A percentile compares a stretch with the other conserved stretches of the same genome.
Conservation (phyloP, 768 basidiomycete genomes). For the Tricholoma sp. region DNA sequence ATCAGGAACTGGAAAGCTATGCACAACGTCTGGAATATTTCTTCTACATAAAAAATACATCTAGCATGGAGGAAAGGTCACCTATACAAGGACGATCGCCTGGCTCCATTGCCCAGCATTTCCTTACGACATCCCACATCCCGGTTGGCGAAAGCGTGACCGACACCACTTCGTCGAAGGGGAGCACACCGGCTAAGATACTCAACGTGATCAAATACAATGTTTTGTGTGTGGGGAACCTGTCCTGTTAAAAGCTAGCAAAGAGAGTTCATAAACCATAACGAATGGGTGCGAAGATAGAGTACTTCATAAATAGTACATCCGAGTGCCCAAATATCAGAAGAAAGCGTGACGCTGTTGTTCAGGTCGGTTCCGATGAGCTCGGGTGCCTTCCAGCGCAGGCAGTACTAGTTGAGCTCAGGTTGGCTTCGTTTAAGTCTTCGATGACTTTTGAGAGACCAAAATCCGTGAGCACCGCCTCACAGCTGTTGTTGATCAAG, state of each 20-base stretch:
- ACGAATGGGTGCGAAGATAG: too few species aligned
- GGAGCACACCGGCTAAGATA: background rate
- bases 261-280: too few species aligned
- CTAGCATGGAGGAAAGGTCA: too few species aligned
- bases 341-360: conserved; percentile 17
- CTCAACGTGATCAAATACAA: background rate
- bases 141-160: background rate
- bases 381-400: conserved; percentile 31
- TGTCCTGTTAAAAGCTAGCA: conserved; percentile 9
- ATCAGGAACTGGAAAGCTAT: too few species aligned
- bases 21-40: too few species aligned
- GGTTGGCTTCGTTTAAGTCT: conserved; percentile 19
- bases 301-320: conserved; percentile 30
- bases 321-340: conserved; percentile 32
- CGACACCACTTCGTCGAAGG: background rate
- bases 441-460: conserved; percentile 34
- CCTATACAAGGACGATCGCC: background rate
- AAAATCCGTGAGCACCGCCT: conserved; percentile 40
- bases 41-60: too few species aligned
- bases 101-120: background rate
- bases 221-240: conserved; percentile 17
- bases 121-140: background rate
- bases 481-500: conserved; percentile 34
- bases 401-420: conserved; percentile 22
- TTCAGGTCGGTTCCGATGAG: conserved; percentile 17